Percentiles rank a stretch among this genome's conserved stretches.
Conservation (phyloP, 257 asterid genomes). For the Mitragyna speciosa region DNA sequence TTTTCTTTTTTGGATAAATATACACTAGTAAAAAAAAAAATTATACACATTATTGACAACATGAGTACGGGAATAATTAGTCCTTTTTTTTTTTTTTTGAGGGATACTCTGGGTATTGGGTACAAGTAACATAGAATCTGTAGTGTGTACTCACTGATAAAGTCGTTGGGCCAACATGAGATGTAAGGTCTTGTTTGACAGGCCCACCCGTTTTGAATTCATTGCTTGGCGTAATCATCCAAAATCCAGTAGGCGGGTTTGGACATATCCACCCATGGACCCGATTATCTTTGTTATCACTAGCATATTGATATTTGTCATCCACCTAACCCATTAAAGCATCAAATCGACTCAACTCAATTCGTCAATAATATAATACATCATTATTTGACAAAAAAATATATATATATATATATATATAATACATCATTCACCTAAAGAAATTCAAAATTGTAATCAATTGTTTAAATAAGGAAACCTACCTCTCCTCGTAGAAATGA, state of each 20-base stretch:
- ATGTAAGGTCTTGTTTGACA: constrained; percentile 87
- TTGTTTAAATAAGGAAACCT: not conserved
- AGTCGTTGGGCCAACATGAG: constrained; percentile 79
- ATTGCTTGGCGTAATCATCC: constrained; percentile 80
- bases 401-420: too few relatives aligned
- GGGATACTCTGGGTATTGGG: too few relatives aligned
- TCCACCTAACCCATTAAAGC: constrained; percentile 55
- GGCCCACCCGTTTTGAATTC: constrained; percentile 88
- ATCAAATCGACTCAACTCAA: too few relatives aligned
- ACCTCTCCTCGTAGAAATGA: constrained; percentile 76
- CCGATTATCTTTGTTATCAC: constrained; percentile 64
- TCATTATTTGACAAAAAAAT: too few relatives aligned
- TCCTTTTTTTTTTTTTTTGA: too few relatives aligned
- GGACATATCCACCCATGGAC: constrained; percentile 90
- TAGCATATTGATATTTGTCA: constrained; percentile 84
- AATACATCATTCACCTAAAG: not conserved
- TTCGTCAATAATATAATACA: too few relatives aligned
- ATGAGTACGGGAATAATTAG: too few relatives aligned
- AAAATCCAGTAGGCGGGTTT: constrained; percentile 62
- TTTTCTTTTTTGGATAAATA: too few relatives aligned
- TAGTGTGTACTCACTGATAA: constrained; percentile 52
- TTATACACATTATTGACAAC: too few relatives aligned
- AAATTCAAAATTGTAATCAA: not conserved
- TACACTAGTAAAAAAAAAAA: too few relatives aligned
- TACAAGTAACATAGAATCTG: too few relatives aligned